Conservation (phyloP, 169 alveolate species). For the Cytauxzoon felis region DNA sequence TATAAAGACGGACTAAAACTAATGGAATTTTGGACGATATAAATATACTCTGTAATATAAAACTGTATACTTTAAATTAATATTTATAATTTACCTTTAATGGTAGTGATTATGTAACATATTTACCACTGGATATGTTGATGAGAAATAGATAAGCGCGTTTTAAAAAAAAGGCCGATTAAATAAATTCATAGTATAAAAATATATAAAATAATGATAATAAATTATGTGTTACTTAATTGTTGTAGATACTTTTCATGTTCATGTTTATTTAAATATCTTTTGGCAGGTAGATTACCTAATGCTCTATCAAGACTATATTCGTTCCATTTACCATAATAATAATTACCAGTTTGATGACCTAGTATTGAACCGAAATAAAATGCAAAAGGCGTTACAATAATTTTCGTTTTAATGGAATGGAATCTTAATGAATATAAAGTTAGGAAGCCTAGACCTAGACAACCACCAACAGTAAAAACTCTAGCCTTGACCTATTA, state of each 20-base stretch:
- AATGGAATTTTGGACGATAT: too few species aligned
- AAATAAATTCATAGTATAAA: too few species aligned
- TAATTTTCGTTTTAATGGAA: conserved; percentile 55
- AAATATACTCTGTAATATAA: too few species aligned
- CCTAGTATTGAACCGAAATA: conserved; percentile 48
- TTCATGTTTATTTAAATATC: conserved; percentile 46
- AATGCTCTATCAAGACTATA: conserved; percentile 54
- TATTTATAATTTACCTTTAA: too few species aligned
- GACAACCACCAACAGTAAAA: conserved; percentile 24
- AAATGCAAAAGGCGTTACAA: conserved; percentile 50
- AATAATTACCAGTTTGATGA: conserved; percentile 37
- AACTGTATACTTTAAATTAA: too few species aligned
- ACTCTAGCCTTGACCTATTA: conserved; percentile 32
- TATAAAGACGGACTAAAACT: too few species aligned
- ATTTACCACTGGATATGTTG: too few species aligned
- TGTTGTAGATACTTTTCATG: conserved; percentile 4
- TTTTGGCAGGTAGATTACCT: conserved; percentile 54
- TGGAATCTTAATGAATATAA: conserved; percentile 40
- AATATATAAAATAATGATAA: too few species aligned
- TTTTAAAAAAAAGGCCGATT: too few species aligned
- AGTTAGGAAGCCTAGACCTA: conserved; percentile 22
- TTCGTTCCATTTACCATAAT: conserved; percentile 57
- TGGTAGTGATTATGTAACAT: too few species aligned
- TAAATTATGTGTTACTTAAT: too few species aligned
- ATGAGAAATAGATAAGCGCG: too few species aligned